Percentiles rank a stretch among this genome's conserved stretches.
Conservation (phyloP, 768 basidiomycete species). For the Auriscalpium vulgare region DNA sequence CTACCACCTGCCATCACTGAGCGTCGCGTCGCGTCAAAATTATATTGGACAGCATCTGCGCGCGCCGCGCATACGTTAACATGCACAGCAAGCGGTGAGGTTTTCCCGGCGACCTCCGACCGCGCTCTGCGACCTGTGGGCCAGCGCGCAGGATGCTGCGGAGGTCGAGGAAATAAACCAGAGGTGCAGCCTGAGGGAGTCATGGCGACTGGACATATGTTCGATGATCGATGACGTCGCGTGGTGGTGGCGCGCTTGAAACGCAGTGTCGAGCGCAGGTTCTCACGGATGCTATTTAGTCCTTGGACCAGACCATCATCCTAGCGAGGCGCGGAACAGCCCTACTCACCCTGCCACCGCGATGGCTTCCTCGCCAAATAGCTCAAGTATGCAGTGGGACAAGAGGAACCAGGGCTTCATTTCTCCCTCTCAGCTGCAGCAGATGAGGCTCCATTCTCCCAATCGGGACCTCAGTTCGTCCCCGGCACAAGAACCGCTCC, state of each 20-base stretch:
- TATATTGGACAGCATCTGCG: too few relatives aligned
- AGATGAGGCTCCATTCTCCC: conserved; percentile 20
- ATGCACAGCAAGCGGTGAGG: too few relatives aligned
- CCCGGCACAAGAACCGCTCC: conserved; percentile 9
- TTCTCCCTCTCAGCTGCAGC: conserved; percentile 27
- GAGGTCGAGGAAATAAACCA: background rate
- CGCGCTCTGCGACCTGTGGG: too few relatives aligned
- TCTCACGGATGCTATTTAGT: background rate
- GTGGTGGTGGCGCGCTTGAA: background rate
- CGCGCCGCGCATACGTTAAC: too few relatives aligned
- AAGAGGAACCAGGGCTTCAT: conserved; percentile 29
- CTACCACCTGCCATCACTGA: too few relatives aligned
- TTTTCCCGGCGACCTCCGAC: too few relatives aligned
- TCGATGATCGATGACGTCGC: background rate
- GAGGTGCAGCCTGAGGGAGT: too few relatives aligned
- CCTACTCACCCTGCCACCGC: background rate
- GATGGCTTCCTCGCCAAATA: conserved; percentile 13
- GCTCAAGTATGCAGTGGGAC: conserved; percentile 28
- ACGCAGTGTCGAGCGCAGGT: background rate
- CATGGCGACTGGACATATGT: background rate
- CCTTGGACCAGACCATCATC: too few relatives aligned
- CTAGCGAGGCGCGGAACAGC: too few relatives aligned
- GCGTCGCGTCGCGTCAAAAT: too few relatives aligned
- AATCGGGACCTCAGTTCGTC: conserved; percentile 13
- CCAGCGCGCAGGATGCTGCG: too few relatives aligned